Base-by-base conservation (phyloP, 2,329 filamentous ascomycete species). In the Penicillium oxalicum region DNA sequence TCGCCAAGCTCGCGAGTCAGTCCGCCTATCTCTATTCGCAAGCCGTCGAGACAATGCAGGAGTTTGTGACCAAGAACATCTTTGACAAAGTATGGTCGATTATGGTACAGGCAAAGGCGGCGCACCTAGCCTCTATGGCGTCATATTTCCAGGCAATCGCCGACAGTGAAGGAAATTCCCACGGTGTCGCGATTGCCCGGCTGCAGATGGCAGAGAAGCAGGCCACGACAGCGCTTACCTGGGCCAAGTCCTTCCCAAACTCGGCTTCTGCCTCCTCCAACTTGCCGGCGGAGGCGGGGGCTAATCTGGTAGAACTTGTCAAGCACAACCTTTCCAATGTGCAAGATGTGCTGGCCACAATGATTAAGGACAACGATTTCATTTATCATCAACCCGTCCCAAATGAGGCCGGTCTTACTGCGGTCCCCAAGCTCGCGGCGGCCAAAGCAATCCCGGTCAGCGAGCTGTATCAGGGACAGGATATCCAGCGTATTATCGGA, bases 381-480 rank as follows among this genome's bases (percentile, higher is more conserved):
- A 95, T 98, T 65, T 98, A 98, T 64, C 93, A 98, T 66, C 89
- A 97, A 60, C 84, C 83, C 1, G 85, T 98, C 1, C 91, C 93
- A 0, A 84, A 85, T 8, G 90, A 96, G 68, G 87, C 90, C 4
- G 86, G 85, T 27, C 74, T 98, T 9, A 74, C 88, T 1, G 79
- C 86, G 1, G 90, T 98, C 42, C 80, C 90, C 3, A 98, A 97
- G 67, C 77, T 97, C 12, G 90, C 91, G 4, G 94, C 93, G 1
- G 91, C 93, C 6, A 98, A 98, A 68, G 90, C 93, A 3, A 97
- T 98, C 53, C 91, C 93, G 0, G 91, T 98, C 28, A 95, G 88
- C 65, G 94, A 98, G 66, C 76, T 98, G 0, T 98, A 98, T 63
- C 90, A 94, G 49, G 91, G 91, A 1, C 93, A 97, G 70, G 93